These are phyloP conservation scores for Polyplosphaeria fusca DNA, from an alignment of 495 filamentous ascomycete species.

Conservation along the genomic window DNA sequence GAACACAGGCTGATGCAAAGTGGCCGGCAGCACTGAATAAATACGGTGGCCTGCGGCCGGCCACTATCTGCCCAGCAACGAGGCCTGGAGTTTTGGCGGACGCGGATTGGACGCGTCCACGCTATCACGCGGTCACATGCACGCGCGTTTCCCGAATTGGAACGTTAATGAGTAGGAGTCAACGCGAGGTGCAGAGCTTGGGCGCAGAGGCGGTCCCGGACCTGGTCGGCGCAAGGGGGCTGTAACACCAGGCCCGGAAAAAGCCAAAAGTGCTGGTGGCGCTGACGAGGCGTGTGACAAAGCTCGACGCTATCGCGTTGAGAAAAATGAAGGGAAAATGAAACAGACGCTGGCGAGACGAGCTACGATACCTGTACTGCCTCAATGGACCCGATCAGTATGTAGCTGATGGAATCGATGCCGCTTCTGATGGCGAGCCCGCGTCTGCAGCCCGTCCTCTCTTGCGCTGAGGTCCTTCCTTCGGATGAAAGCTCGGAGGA, in stretches of 20 bases:
- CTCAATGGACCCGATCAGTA: neutral
- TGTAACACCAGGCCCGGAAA: conserved; percentile 20
- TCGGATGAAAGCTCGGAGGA: neutral
- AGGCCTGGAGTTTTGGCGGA: conserved; percentile 5
- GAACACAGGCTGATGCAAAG: conserved; percentile 6
- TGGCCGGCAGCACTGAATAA: conserved; percentile 4
- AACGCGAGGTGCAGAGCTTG: conserved; percentile 8
- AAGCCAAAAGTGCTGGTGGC: conserved; percentile 13
- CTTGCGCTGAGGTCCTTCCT: conserved; percentile 15
- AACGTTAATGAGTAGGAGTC: conserved; percentile 10
- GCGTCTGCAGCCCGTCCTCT: neutral
- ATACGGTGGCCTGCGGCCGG: conserved; percentile 19
- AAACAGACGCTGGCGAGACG: neutral
- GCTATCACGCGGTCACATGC: conserved; percentile 28
- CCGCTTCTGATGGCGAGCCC: neutral
- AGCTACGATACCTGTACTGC: neutral
- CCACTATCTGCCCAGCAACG: conserved; percentile 25
- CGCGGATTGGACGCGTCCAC: conserved; percentile 26
- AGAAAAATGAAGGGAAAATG: conserved; percentile 1
- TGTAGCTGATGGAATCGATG: conserved; percentile 2
- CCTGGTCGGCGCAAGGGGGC: conserved; percentile 16
- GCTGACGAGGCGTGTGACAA: conserved; percentile 1
- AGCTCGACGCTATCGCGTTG: neutral
- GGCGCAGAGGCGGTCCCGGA: neutral
- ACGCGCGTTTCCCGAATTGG: conserved; percentile 7